Conservation (phyloP, 345 rosid genomes). For the Trapa bicornis region DNA sequence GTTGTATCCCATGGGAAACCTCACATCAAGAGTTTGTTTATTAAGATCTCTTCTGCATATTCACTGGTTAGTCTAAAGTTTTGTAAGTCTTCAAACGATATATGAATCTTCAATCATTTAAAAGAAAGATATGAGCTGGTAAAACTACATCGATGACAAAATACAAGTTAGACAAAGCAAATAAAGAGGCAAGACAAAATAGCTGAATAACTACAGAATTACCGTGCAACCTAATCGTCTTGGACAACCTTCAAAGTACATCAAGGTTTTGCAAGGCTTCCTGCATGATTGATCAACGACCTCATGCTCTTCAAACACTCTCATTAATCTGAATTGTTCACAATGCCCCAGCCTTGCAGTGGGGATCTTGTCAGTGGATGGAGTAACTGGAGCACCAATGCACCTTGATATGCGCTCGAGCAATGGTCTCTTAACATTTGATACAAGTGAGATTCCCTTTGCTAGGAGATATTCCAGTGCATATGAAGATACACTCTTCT, state of each 20-base stretch:
- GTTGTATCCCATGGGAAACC: neutral
- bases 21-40: neutral
- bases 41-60: neutral
- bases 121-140: neutral
- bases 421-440: slow-evolving; percentile 69
- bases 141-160: neutral
- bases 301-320: slow-evolving; percentile 72
- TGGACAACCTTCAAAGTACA: slow-evolving; percentile 99
- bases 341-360: slow-evolving; percentile 63
- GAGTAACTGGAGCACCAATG: slow-evolving; percentile 68
- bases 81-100: neutral
- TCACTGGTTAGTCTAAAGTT: neutral
- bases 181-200: neutral
- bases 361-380: slow-evolving; percentile 56
- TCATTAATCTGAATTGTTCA: slow-evolving; percentile 70
- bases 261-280: slow-evolving; percentile 79
- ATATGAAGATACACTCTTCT: slow-evolving; percentile 81
- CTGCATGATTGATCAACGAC: slow-evolving; percentile 42
- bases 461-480: slow-evolving; percentile 72
- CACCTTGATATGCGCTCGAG: slow-evolving; percentile 85
- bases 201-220: slow-evolving; percentile 4
- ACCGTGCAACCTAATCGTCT: slow-evolving; percentile 99
- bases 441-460: slow-evolving; percentile 88
- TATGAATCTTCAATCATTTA: neutral
- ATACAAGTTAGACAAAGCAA: neutral